Percentiles rank a stretch among this genome's conserved stretches.
Evolutionary conservation across 2,329 filamentous ascomycete species (phyloP).

Genomic region (Apiospora koreana): DNA sequence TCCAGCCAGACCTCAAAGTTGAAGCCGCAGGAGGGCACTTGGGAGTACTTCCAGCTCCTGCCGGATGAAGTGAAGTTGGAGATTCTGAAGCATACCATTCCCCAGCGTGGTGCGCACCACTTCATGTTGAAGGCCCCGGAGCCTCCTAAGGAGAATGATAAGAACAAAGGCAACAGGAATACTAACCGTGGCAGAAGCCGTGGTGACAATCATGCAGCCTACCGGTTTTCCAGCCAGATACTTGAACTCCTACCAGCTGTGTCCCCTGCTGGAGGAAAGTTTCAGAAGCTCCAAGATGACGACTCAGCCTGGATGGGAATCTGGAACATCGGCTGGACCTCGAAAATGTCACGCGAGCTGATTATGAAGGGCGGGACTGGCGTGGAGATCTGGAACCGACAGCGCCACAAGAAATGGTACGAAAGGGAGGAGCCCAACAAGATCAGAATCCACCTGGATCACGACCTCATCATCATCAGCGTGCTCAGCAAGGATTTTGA

Average conservation of each 20-base stretch:
- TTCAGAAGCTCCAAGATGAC: background rate
- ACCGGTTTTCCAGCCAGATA: background rate
- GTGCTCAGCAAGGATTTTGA: constrained; percentile 15
- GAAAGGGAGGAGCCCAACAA: background rate
- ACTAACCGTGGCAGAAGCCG: too few species aligned
- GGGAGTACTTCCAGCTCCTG: constrained; percentile 18
- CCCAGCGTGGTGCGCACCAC: constrained; percentile 21
- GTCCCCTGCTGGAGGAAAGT: background rate
- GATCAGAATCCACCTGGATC: background rate
- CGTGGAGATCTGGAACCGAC: background rate
- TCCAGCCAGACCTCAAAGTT: background rate
- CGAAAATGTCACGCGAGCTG: background rate
- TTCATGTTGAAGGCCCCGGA: constrained; percentile 18
- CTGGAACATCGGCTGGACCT: background rate
- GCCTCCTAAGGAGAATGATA: background rate
- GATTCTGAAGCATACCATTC: constrained; percentile 21
- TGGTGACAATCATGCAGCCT: too few species aligned
- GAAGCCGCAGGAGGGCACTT: background rate
- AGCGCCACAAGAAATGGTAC: background rate
- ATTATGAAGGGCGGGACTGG: background rate
- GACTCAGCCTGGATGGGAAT: background rate
- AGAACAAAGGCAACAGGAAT: too few species aligned
- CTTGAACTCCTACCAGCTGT: background rate
- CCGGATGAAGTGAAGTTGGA: constrained; percentile 25
- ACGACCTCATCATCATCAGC: constrained; percentile 14